Conservation (phyloP, 164 flowering plant species). For the Chimonanthus praecox region DNA sequence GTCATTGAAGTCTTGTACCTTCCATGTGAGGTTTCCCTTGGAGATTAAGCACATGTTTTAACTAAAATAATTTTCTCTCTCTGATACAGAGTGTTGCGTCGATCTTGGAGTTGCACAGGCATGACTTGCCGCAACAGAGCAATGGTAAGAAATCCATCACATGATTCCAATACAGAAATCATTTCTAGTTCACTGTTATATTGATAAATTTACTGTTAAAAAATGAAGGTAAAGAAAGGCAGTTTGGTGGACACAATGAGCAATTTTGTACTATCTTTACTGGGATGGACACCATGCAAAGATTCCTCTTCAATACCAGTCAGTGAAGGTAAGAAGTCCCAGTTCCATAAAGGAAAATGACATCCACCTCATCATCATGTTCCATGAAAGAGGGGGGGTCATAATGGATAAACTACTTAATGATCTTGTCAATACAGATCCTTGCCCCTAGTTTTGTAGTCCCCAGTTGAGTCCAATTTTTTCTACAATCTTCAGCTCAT, state of each 20-base stretch:
- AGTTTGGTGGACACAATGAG: not conserved
- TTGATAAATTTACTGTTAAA: not conserved
- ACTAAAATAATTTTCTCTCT: not conserved
- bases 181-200: not conserved
- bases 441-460: not conserved
- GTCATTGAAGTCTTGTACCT: not conserved
- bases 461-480: not conserved
- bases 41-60: not conserved
- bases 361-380: conserved; percentile 2
- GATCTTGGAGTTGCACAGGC: conserved; percentile 30
- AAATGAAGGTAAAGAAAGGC: conserved; percentile 1
- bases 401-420: not conserved
- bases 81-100: conserved; percentile 11
- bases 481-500: no score
- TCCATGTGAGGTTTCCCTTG: not conserved
- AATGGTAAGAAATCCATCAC: conserved; percentile 8
- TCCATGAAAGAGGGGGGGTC: not conserved
- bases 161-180: not conserved
- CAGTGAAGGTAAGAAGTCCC: not conserved
- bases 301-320: not conserved
- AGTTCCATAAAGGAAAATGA: not conserved
- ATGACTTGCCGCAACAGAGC: conserved; percentile 13
- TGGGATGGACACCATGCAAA: conserved; percentile 2
- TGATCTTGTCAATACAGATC: not conserved
- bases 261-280: not conserved